These are phyloP conservation scores for Komagataella pseudopastoris DNA, from an alignment of 805 yeast species.

Conservation along the genomic window DNA sequence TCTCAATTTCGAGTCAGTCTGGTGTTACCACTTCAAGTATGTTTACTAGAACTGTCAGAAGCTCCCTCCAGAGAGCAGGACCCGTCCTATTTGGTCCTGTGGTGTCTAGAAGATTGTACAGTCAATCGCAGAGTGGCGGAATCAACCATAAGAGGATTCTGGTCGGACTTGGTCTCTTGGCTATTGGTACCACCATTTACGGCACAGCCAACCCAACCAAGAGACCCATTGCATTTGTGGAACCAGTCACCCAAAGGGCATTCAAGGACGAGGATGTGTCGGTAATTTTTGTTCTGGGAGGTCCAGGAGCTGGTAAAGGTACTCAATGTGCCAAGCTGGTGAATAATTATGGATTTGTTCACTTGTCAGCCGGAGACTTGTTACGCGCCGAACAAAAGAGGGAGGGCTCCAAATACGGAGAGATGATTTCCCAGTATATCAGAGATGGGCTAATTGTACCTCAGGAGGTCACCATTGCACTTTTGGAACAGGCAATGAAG, in stretches of 20 bases:
- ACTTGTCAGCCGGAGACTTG: slow-evolving; percentile 92
- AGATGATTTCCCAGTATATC: slow-evolving; percentile 70
- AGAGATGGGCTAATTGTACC: slow-evolving; percentile 89
- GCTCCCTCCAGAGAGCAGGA: neutral
- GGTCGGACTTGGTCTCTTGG: slow-evolving; percentile 13
- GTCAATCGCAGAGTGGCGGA: neutral
- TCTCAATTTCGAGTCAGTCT: neutral
- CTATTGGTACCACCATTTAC: slow-evolving; percentile 19
- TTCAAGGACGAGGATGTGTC: slow-evolving; percentile 56
- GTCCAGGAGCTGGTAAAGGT: slow-evolving; percentile 97
- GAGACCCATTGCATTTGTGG: slow-evolving; percentile 19
- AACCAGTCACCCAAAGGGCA: slow-evolving; percentile 21
- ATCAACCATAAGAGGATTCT: slow-evolving; percentile 2
- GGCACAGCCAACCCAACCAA: slow-evolving; percentile 14
- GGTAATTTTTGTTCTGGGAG: slow-evolving; percentile 87
- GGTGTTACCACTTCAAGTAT: neutral
- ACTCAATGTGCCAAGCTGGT: slow-evolving; percentile 89
- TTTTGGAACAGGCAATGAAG: slow-evolving; percentile 67
- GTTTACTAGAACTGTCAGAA: neutral
- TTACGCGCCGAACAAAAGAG: slow-evolving; percentile 85
- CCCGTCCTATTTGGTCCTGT: neutral
- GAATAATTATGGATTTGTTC: slow-evolving; percentile 67
- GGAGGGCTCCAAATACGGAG: slow-evolving; percentile 72
- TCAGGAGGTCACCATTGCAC: slow-evolving; percentile 77
- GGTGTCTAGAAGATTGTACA: neutral